phyloP scores from a whole-genome alignment of 805 yeast genomes.

The Metschnikowia arizonensis region DNA sequence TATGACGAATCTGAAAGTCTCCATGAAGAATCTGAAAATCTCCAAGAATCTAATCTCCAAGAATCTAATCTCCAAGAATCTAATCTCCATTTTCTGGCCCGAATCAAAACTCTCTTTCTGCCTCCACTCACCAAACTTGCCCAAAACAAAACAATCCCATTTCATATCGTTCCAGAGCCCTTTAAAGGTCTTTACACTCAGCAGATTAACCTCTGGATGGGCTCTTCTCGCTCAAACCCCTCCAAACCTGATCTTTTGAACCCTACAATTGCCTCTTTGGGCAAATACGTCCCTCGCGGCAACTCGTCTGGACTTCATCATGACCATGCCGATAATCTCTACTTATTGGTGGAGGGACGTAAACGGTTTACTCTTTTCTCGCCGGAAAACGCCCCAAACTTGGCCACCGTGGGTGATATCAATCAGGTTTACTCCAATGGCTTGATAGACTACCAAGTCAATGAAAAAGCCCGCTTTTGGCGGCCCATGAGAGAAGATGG shows the following conservation, averaged over 20 bases:
- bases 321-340: conserved; percentile 76
- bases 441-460: conserved; percentile 55
- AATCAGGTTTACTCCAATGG: conserved; percentile 54
- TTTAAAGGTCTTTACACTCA: conserved; percentile 51
- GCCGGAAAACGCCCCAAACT: conserved; percentile 55
- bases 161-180: conserved; percentile 43
- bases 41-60: conserved; percentile 34
- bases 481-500: conserved; percentile 58
- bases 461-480: conserved; percentile 62
- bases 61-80: conserved; percentile 44
- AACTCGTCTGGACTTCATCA: conserved; percentile 74
- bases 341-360: conserved; percentile 54
- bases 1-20: conserved; percentile 39
- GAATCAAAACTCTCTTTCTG: conserved; percentile 52
- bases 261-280: conserved; percentile 36
- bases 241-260: conserved; percentile 12
- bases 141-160: conserved; percentile 13
- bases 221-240: conserved; percentile 29
- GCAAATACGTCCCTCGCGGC: conserved; percentile 55
- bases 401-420: conserved; percentile 65
- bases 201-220: conserved; percentile 75
- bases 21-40: too few relatives aligned
- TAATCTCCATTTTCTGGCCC: conserved; percentile 18
- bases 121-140: conserved; percentile 53
- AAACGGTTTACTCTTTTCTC: conserved; percentile 66